Base-by-base conservation (phyloP, 2,329 filamentous ascomycete genomes). In the Blastomyces silverae region DNA sequence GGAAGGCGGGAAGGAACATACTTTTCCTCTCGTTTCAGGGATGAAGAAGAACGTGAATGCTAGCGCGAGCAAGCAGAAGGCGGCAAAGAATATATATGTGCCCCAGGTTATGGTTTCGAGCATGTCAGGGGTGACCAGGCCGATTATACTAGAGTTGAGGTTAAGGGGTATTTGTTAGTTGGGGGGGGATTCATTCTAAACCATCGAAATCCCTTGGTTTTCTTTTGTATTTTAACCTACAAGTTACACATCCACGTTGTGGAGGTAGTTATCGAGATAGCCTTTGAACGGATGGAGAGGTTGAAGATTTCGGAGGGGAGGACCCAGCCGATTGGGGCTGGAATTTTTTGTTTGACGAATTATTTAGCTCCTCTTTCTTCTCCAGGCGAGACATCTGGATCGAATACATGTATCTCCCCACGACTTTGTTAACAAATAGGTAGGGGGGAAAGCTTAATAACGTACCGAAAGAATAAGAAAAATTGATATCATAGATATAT, bases 181-280 rank as follows among this genome's bases (percentile, higher is more conserved):
- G 3, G 20, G 11, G 20, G 11, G 15, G 31, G 6, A 13, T 20
- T 15, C 34, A 13, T 39, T 28, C 2, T 28, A 28, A 28, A 46
- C 52, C 11, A 37, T 13, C 44, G 44, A n/a, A n/a, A 3, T 39
- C 22, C 31, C 31, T 34, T 34, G 31, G 31, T 34, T 8, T n/a
- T 42, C 3, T 17, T 25, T 20, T 58, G 5, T 42, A 25, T 58
- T 58, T n/a, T 28, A 48, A 69, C 74, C 62, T 64, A 76, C 74
- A 77, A 77, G 58, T 76, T 76, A 42, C 74, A 76, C 74, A 76
- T 76, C 74, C 74, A 76, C 20, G 74, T 76, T 6, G 74, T 73
- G 1, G 74, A 77, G 3, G 74, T 77, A 6, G 74, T 76, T 50
- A 77, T 75, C 0, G 74, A 76, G 25, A 77, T 74, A 5, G 74